phyloP scores from a whole-genome alignment of 164 flowering plant genomes.

The Nymphaea thermarum region DNA sequence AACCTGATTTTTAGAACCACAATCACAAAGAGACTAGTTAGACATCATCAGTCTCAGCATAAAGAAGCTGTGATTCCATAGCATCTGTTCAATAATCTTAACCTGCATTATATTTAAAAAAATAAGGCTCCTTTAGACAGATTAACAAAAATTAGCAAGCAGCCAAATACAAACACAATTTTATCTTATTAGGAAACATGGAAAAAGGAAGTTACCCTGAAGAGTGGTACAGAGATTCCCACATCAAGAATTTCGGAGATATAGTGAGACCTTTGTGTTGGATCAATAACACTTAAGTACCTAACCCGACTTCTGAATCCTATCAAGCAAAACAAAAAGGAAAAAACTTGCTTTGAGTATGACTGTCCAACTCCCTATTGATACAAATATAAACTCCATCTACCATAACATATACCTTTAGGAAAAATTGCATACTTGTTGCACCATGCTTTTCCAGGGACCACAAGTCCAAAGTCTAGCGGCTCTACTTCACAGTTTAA shows the following conservation, averaged over 20 bases:
- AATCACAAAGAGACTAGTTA: no score
- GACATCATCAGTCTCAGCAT: no score
- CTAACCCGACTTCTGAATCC: slow-evolving; percentile 85
- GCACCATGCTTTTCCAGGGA: slow-evolving; percentile 65
- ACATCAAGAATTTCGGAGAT: slow-evolving; percentile 79
- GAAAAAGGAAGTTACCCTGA: slow-evolving; percentile 39
- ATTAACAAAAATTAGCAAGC: no score
- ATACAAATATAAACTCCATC: not conserved
- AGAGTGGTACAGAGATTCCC: slow-evolving; percentile 57
- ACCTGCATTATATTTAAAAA: no score
- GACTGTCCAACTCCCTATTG: not conserved
- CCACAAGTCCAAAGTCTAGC: slow-evolving; percentile 56
- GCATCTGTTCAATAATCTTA: no score
- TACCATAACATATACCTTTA: slow-evolving; percentile 34
- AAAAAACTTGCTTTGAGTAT: no score
- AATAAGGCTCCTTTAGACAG: no score
- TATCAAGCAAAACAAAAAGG: slow-evolving; percentile 17
- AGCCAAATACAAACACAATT: no score
- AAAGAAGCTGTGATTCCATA: no score
- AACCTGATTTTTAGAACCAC: no score
- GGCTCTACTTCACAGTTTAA: slow-evolving; percentile 75
- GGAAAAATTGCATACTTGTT: slow-evolving; percentile 72
- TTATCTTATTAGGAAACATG: no score
- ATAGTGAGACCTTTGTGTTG: slow-evolving; percentile 52
- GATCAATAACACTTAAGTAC: slow-evolving; percentile 68